A percentile compares a stretch with the other conserved stretches of the same genome.
Conservation (phyloP, 1,139 yeast species). For the Scheffersomyces illinoinensis region DNA sequence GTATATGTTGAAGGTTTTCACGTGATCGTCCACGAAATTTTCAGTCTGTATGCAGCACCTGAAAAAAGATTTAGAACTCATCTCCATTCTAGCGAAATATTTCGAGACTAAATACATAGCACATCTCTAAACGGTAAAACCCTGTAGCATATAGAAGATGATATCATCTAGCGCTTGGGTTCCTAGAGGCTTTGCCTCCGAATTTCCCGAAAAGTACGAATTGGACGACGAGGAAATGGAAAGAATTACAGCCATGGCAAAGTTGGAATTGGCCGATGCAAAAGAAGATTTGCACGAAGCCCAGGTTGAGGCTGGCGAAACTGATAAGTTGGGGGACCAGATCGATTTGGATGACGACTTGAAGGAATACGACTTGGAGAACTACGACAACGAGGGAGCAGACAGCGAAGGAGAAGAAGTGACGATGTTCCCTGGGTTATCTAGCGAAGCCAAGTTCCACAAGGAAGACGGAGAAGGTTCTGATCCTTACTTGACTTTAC, state of each 20-base stretch:
- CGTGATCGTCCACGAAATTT: neutral
- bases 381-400: conserved; percentile 68
- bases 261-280: conserved; percentile 77
- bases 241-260: conserved; percentile 83
- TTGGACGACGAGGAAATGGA: conserved; percentile 91
- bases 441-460: conserved; percentile 51
- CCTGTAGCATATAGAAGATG: conserved; percentile 42
- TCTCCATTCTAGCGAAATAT: neutral
- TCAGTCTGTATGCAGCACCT: neutral
- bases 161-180: conserved; percentile 95
- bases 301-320: conserved; percentile 24
- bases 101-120: neutral
- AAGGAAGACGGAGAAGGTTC: conserved; percentile 54
- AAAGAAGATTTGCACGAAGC: conserved; percentile 55
- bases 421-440: conserved; percentile 71
- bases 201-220: conserved; percentile 87
- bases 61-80: neutral
- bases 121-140: neutral
- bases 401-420: conserved; percentile 51
- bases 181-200: conserved; percentile 93
- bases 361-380: conserved; percentile 83
- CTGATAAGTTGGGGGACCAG: conserved; percentile 44
- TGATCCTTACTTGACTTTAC: conserved; percentile 76
- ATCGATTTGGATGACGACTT: conserved; percentile 76
- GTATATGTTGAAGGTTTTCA: neutral